Evolutionary conservation across 345 rosid species (phyloP), one percentile per base, ranked within the genome.

Genomic region (Citrus maxima): DNA sequence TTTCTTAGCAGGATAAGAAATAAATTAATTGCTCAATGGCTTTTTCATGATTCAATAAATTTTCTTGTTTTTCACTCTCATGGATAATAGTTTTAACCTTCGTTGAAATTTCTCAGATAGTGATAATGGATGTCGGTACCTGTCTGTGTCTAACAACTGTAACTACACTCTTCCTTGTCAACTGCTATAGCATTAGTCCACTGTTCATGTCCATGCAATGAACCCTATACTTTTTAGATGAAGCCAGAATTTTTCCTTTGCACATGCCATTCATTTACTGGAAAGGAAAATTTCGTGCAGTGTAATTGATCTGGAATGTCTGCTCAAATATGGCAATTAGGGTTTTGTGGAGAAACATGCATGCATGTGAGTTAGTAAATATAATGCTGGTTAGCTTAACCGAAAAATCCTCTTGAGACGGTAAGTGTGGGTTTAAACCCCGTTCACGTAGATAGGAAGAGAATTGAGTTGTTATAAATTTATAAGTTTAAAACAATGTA

Each of bases 101-200:
- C 65, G 59, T 35, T 24, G 34, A 49, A 71, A 54, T 22, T 73
- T 32, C 62, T 25, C 5, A 35, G 66, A 27, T 25, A 6, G 27
- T 34, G 18, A 65, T 67, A 58, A 69, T 69, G 79, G 65, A 49
- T 46, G 51, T 58, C 46, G 65, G 70, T 30, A 56, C 74, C 77
- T 56, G 81, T 83, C 86, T 34, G 16, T 59, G 67, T 83, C 86
- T 70, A 58, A 12, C 61, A 34, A 80, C 81, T 80, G 74, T 80
- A 63, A 55, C 69, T 58, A 24, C 72, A 63, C 74, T 77, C 77
- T 77, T 70, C 14, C 59, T 7, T 77, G 81, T 80, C 86, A 83
- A 80, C 81, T 68, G 76, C 79, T 74, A 77, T 27, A 74, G 81
- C 76, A 70, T 64, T 74, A 73, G 69, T 67, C 69, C 67, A 61